Conservation (phyloP, 768 basidiomycete species). For the Amanita molliuscula region DNA sequence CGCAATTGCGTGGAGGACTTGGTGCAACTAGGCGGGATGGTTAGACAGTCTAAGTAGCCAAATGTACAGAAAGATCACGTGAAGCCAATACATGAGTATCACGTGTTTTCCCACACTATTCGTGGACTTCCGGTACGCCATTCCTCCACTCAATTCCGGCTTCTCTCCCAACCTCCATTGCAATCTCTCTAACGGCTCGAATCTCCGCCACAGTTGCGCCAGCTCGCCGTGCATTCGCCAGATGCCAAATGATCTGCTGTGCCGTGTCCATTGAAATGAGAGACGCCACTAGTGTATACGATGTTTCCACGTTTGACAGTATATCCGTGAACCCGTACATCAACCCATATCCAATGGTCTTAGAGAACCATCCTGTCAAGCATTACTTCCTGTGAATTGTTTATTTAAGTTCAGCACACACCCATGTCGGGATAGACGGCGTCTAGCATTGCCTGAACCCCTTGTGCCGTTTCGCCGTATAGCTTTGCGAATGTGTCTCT, state of each 20-base stretch:
- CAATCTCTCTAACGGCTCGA: slow-evolving; percentile 41
- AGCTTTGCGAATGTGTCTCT: slow-evolving; percentile 32
- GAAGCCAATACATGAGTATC: neutral
- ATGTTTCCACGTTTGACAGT: slow-evolving; percentile 42
- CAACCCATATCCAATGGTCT: slow-evolving; percentile 45
- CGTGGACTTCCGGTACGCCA: slow-evolving; percentile 34
- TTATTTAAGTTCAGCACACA: slow-evolving; percentile 16
- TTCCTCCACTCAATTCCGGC: slow-evolving; percentile 44
- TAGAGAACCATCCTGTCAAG: slow-evolving; percentile 41
- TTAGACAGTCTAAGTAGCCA: neutral
- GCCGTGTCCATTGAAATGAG: slow-evolving; percentile 55
- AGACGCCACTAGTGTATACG: slow-evolving; percentile 50
- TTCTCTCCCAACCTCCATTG: slow-evolving; percentile 37
- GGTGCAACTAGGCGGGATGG: neutral
- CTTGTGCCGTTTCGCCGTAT: slow-evolving; percentile 46
- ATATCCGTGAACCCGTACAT: slow-evolving; percentile 39
- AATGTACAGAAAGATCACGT: neutral
- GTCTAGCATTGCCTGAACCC: slow-evolving; percentile 36
- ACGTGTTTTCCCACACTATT: slow-evolving; percentile 6
- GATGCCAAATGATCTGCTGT: slow-evolving; percentile 57
- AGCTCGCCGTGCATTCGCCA: slow-evolving; percentile 41
- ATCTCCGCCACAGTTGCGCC: slow-evolving; percentile 46
- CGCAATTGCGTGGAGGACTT: neutral
- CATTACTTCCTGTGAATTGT: neutral
- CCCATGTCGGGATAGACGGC: slow-evolving; percentile 56